Percentiles rank a stretch among this genome's conserved stretches.
Evolutionary conservation across 495 filamentous ascomycete species (phyloP).

Genomic region (Margaritispora aquatica): DNA sequence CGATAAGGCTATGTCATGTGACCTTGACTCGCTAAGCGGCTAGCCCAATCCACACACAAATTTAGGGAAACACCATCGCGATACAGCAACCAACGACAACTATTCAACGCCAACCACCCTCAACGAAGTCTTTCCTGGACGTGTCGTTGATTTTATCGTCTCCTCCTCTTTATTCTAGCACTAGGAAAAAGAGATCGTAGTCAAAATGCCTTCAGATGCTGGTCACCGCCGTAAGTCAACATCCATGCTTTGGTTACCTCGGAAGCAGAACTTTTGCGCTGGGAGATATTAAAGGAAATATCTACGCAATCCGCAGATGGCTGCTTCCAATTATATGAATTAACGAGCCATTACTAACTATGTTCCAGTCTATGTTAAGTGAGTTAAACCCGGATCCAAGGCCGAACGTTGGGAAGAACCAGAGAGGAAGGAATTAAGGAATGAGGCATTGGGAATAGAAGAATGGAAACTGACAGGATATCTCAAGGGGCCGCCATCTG

Average conservation of each 20-base stretch:
- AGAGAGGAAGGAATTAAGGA: conserved; percentile 1
- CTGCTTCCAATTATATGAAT: background rate
- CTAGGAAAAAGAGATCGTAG: conserved; percentile 25
- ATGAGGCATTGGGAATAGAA: background rate
- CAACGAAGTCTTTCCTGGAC: conserved; percentile 25
- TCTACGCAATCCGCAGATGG: background rate
- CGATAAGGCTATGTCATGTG: conserved; percentile 4
- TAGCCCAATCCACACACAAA: conserved; percentile 4
- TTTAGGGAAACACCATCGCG: conserved; percentile 2
- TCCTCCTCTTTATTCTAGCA: conserved; percentile 16
- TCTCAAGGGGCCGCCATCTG: conserved; percentile 77
- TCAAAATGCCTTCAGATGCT: conserved; percentile 77
- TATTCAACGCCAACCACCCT: conserved; percentile 16
- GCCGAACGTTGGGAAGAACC: conserved; percentile 22
- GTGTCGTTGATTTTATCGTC: conserved; percentile 19
- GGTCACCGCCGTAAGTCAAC: conserved; percentile 74
- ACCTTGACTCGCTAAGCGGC: background rate
- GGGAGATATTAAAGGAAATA: background rate
- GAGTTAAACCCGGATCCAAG: conserved; percentile 41
- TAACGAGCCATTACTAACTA: conserved; percentile 32
- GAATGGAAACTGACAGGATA: conserved; percentile 17
- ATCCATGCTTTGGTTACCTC: conserved; percentile 4
- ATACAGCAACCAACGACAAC: conserved; percentile 18
- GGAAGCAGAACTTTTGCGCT: conserved; percentile 16
- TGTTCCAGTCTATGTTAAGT: conserved; percentile 84